Base-by-base conservation (phyloP, 352 stramenopile genomes). In the Phytophthora sansomeana region DNA sequence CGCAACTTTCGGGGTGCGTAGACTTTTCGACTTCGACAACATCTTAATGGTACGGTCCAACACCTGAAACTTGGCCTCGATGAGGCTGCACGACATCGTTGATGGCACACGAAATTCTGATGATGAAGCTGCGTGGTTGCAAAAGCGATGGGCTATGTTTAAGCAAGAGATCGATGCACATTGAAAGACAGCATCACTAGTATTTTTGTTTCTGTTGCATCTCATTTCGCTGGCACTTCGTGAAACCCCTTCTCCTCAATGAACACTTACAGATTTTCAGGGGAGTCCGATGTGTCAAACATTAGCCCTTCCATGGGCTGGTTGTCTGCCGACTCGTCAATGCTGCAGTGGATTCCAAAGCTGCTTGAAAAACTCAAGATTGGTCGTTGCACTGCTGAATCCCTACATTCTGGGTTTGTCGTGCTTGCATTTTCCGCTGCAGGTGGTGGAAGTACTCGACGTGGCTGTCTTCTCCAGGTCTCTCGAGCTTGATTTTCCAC, bases 1-100 rank as follows among this genome's bases (percentile, higher is more conserved):
- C 11, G 72, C 62, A 6, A 83, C 52, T 62, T 72, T 75, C 16
- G 67, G 58, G 1, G 51, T 67, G 0, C 50, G 44, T 10, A 50
- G 56, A 14, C 16, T 60, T 28, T 69, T 75, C 2, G 72, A 57
- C 28, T 81, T 82, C 19, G 67, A 70, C 42, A 90, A 52, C 39
- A 78, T 52, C 35, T 76, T 78, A 44, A 87, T 89, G 6, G 75
- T 81, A 24, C 65, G 68, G 21, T 91, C 82, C 29, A 91, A 55
- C 21, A 75, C 67, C 57, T 84, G 78, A 61, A 89, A 91, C 56
- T 89, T 89, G 39, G 78, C 78, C 56, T 91, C 82, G 35, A 91
- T 83, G 44, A 89, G 77, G 42, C 74, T 81, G 8, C 71, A 86
- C 19, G 82, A 91, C 82, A 91, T 89, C 7, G 26, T 63, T 26